A percentile compares a stretch with the other conserved stretches of the same genome.
These are phyloP conservation scores for Leptomonas seymouri DNA, from an alignment of 208 protist species.

Conservation along the genomic window DNA sequence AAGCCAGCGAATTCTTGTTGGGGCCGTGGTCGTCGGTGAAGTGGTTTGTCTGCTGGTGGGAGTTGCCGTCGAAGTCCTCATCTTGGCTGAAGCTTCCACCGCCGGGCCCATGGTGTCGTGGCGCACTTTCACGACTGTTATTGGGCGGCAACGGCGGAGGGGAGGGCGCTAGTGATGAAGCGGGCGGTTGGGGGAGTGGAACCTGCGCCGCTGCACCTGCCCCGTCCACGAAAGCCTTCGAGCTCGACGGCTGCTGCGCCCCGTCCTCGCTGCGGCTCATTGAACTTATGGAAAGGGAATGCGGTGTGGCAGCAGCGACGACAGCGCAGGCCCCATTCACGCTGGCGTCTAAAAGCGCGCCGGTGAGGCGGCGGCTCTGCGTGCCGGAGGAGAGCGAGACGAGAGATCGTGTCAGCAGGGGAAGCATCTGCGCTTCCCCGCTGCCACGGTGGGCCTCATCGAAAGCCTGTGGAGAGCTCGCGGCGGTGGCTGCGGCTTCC, in stretches of 20 bases:
- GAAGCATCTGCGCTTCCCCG: constrained; percentile 10
- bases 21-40: background rate
- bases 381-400: constrained; percentile 21
- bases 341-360: constrained; percentile 1
- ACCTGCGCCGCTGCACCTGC: constrained; percentile 7
- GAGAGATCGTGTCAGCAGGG: constrained; percentile 1
- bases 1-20: background rate
- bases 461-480: background rate
- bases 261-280: constrained; percentile 21
- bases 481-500: background rate
- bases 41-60: constrained; percentile 7
- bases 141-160: background rate
- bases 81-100: background rate
- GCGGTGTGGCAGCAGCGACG: background rate
- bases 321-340: background rate
- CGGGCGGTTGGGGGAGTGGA: background rate
- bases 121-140: background rate
- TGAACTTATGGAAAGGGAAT: constrained; percentile 21
- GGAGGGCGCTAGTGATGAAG: too few species aligned
- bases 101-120: background rate
- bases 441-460: background rate
- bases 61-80: background rate
- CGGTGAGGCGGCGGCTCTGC: constrained; percentile 12
- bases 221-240: background rate
- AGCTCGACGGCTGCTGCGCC: background rate